Evolutionary conservation across 75 land plant species (phyloP), one percentile per base, ranked within the genome.

Genomic region (Pinus taeda): DNA sequence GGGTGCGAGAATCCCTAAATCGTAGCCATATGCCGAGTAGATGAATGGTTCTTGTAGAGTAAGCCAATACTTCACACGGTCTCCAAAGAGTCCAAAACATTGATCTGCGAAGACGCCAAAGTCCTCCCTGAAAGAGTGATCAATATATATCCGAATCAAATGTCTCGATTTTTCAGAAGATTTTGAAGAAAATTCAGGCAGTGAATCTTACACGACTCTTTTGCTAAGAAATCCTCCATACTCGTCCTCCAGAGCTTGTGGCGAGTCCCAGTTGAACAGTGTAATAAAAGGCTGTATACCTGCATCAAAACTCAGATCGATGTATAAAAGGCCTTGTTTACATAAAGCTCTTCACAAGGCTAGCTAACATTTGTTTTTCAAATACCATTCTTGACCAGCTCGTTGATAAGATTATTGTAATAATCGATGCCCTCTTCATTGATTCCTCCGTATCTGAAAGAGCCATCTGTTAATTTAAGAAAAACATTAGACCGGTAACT

Each of bases 221-320:
- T 33, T 49, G 15, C 39, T 63, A 4, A 59, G 33, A 76, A 82
- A 82, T 79, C 84, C 84, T 15, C 58, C 76, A 78, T 60, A 73
- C 39, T 78, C 57, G 7, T 82, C 81, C 60, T 82, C 83, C 22
- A 82, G 65, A 30, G 37, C 57, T 74, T 59, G 70, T 6, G 81
- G 81, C 81, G 79, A 57, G 70, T 79, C 84, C 84, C 81, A 82
- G 56, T 82, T 67, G 8, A 57, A 82, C 39, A 82, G 26, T 18
- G 84, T 82, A 39, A 82, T 76, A 74, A 73, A 82, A 15, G 81
- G 84, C 33, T 79, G 55, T 59, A 79, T 79, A 61, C 80, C 84
- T 82, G 20, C 7, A 78, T 21, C 12, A 55, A 15, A 22, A 57
- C 37, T 17, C 39, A 33, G 21, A 6, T 4, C 20, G 6, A 21